Evolutionary conservation across 2,329 filamentous ascomycete species (phyloP), one percentile per base, ranked within the genome.

Genomic region (Myriangium duriaei): DNA sequence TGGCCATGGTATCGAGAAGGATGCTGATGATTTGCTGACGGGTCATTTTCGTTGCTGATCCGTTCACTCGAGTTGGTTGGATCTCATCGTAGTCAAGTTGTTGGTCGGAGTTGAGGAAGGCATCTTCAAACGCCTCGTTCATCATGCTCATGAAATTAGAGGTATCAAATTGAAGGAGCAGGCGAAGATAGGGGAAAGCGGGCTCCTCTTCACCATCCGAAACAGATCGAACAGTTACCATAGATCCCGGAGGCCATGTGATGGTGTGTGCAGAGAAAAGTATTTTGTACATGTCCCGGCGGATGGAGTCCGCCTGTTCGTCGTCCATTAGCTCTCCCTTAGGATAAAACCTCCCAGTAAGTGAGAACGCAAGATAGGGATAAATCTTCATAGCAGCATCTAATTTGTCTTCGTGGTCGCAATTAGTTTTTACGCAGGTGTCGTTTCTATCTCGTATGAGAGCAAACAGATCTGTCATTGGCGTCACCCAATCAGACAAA

Each of bases 41-140:
- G 51, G 91, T 91, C 45, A 36, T 49, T n/a, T 44, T 40, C 2
- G 43, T 30, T 1, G 17, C 36, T 2, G 39, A 38, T 26, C 56
- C 53, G 14, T 53, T 55, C 7, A 45, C 30, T 13, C 32, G 41
- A 14, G 35, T 34, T 13, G 34, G 37, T 16, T 29, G 30, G 5
- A 16, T 16, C 3, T 81, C 28, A 72, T 87, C 51, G 75, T 64
- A 12, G 74, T 49, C 31, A 41, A 64, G 71, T 34, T 84, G 77
- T 2, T 75, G 69, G 5, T 76, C 72, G 45, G 87, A 82, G 50
- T 98, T 98, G 39, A 98, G 64, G 49, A 94, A 98, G 0, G 79
- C 70, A 52, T 98, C 88, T 56, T 98, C 91, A 49, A 98, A 98
- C 1, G 88, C 91, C 58, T 98, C 92, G 49, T 98, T 98, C 29